Evolutionary conservation across 441 rosid genomes (phyloP).

Genomic region (Erysimum pusillum): DNA sequence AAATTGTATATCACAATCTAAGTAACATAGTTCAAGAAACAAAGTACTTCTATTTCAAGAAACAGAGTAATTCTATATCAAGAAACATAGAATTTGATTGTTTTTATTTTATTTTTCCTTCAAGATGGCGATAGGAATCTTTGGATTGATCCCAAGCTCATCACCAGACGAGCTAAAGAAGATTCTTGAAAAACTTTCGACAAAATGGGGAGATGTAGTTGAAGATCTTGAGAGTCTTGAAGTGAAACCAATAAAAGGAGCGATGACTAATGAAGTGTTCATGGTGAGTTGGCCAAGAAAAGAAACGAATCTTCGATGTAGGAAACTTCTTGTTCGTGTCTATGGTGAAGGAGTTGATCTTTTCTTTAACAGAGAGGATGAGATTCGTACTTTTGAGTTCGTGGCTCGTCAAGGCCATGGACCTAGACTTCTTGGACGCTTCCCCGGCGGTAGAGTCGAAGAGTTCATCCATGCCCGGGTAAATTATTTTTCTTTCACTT

Average conservation of each 20-base stretch:
- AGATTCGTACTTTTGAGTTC: conserved; percentile 66
- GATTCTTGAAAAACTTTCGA: conserved; percentile 54
- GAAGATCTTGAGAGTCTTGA: conserved; percentile 58
- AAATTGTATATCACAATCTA: neutral
- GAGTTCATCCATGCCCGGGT: conserved; percentile 82
- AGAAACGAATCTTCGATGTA: conserved; percentile 44
- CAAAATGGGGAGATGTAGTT: conserved; percentile 65
- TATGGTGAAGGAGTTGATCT: conserved; percentile 76
- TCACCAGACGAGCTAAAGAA: conserved; percentile 70
- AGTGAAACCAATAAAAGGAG: conserved; percentile 60
- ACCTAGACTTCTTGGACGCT: conserved; percentile 71
- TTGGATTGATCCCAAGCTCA: conserved; percentile 54
- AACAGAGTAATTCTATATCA: conserved; percentile 19
- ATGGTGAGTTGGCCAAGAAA: conserved; percentile 63
- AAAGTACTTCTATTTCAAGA: neutral
- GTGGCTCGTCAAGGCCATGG: conserved; percentile 75
- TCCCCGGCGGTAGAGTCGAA: conserved; percentile 67
- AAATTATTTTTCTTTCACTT: conserved; percentile 8
- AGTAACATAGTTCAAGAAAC: no score
- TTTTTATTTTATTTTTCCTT: neutral
- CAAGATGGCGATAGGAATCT: conserved; percentile 58
- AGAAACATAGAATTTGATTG: conserved; percentile 3
- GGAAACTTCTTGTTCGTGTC: conserved; percentile 66
- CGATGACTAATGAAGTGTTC: conserved; percentile 65
- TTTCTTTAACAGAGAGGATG: conserved; percentile 70